phyloP scores from a whole-genome alignment of 148 eudicot species.

The Nepenthes mirabilis region DNA sequence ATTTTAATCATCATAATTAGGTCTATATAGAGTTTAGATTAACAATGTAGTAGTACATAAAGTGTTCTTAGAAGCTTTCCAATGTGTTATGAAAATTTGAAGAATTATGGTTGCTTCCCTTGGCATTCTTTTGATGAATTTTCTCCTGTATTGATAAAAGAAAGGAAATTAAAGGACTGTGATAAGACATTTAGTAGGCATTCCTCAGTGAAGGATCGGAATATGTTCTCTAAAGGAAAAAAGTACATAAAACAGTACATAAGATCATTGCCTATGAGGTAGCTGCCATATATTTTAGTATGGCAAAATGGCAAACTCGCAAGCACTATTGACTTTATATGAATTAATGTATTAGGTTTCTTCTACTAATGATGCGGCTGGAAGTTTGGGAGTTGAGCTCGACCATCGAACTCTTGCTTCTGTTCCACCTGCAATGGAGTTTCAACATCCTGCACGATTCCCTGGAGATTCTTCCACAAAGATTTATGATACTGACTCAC shows the following conservation, averaged over 20 bases:
- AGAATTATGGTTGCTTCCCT: too few relatives aligned
- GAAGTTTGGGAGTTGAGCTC: constrained; percentile 8
- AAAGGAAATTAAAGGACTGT: too few relatives aligned
- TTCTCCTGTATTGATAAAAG: too few relatives aligned
- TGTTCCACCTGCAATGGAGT: constrained; percentile 13
- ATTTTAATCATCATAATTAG: too few relatives aligned
- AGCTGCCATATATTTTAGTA: neutral
- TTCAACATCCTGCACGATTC: constrained; percentile 16
- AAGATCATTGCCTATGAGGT: neutral
- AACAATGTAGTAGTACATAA: too few relatives aligned
- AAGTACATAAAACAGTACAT: neutral
- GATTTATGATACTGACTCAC: constrained; percentile 12
- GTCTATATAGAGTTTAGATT: too few relatives aligned
- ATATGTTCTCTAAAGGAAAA: too few relatives aligned
- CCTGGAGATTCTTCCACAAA: constrained; percentile 10
- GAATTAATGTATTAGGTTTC: constrained; percentile 2
- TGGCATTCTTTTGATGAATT: too few relatives aligned
- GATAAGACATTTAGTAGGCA: too few relatives aligned
- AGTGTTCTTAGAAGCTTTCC: too few relatives aligned
- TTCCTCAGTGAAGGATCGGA: too few relatives aligned
- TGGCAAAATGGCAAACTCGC: neutral
- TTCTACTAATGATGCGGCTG: constrained; percentile 10
- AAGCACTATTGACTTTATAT: neutral
- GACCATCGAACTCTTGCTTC: constrained; percentile 10
- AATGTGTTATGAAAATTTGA: too few relatives aligned